Percentiles rank a stretch among this genome's conserved stretches.
These are phyloP conservation scores for Zygosaccharomyces kombuchaensis DNA, from an alignment of 805 yeast genomes.

Conservation along the genomic window DNA sequence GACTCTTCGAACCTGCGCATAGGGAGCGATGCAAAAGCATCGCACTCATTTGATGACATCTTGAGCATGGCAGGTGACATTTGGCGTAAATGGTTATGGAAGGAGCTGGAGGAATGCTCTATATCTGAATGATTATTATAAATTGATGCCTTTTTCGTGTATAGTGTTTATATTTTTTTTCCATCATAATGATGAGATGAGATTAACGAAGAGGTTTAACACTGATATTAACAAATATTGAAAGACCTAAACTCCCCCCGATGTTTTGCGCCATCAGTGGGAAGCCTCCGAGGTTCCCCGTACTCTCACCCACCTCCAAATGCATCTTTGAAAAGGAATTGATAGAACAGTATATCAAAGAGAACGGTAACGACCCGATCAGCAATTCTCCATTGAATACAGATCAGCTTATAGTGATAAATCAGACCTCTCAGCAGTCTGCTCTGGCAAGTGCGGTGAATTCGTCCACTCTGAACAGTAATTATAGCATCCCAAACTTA, in stretches of 20 bases:
- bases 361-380: conserved; percentile 73
- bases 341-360: conserved; percentile 56
- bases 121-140: conserved; percentile 4
- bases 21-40: conserved; percentile 40
- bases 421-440: conserved; percentile 31
- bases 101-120: conserved; percentile 46
- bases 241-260: background rate
- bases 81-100: conserved; percentile 80
- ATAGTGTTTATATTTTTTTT: background rate
- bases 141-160: background rate
- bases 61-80: conserved; percentile 77
- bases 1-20: conserved; percentile 25
- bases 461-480: conserved; percentile 44
- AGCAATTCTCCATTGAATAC: conserved; percentile 53
- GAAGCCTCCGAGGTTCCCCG: conserved; percentile 63
- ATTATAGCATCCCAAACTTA: conserved; percentile 61
- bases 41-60: conserved; percentile 66
- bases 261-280: conserved; percentile 57
- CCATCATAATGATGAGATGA: background rate
- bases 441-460: conserved; percentile 28
- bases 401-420: conserved; percentile 53
- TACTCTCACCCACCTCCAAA: conserved; percentile 67
- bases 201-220: background rate
- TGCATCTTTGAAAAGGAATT: conserved; percentile 62
- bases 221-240: background rate